These are phyloP conservation scores for Oryza nivara DNA, from an alignment of 176 grass and related monocot species.

Conservation along the genomic window DNA sequence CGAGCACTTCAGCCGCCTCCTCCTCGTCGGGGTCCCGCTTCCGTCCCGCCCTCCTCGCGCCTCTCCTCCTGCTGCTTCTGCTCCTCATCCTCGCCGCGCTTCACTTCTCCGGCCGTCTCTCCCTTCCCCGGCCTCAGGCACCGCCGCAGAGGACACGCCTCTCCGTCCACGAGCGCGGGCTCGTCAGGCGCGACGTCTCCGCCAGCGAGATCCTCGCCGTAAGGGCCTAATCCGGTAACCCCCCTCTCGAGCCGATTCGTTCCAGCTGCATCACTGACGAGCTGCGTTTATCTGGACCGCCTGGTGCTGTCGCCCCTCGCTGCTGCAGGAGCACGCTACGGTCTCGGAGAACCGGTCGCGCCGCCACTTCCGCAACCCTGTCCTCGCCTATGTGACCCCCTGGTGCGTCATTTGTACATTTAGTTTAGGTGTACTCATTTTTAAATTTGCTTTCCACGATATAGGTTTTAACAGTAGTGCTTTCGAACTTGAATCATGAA, in stretches of 20 bases:
- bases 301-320: background rate
- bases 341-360: slow-evolving; percentile 61
- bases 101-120: slow-evolving; percentile 46
- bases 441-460: background rate
- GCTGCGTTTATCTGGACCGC: background rate
- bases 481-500: background rate
- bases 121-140: background rate
- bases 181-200: slow-evolving; percentile 64
- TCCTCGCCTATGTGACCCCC: slow-evolving; percentile 87
- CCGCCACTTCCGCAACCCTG: slow-evolving; percentile 71
- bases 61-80: slow-evolving; percentile 25
- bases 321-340: slow-evolving; percentile 54
- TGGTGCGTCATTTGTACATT: slow-evolving; percentile 50
- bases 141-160: slow-evolving; percentile 7
- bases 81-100: slow-evolving; percentile 50
- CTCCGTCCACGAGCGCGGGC: slow-evolving; percentile 72
- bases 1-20: slow-evolving; percentile 5
- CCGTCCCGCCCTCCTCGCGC: slow-evolving; percentile 33
- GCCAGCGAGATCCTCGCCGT: slow-evolving; percentile 73
- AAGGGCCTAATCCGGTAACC: slow-evolving; percentile 5
- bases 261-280: slow-evolving; percentile 25
- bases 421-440: background rate
- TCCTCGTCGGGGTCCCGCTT: slow-evolving; percentile 27
- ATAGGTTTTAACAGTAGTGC: background rate
- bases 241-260: slow-evolving; percentile 14